These are phyloP conservation scores for Elymus sibiricus DNA, from an alignment of 176 grass and related monocot species.

Conservation along the genomic window DNA sequence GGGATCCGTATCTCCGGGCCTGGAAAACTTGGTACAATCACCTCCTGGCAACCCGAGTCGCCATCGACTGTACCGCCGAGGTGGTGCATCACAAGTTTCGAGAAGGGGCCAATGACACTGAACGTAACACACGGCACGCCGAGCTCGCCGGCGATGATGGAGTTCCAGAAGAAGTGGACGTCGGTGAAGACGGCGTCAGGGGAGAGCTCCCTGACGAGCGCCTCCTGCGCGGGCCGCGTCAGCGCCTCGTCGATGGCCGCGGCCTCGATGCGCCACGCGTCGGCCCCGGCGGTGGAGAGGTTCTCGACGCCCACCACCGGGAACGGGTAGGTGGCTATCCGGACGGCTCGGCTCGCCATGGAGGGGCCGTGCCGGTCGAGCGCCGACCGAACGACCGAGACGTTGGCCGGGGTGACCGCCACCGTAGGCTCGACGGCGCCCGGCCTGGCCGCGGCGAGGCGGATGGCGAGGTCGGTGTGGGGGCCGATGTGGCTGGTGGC, in stretches of 20 bases:
- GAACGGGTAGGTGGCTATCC: not conserved
- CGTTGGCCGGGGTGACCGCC: slow-evolving; percentile 28
- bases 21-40: not conserved
- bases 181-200: slow-evolving; percentile 36
- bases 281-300: not conserved
- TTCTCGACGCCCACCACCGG: slow-evolving; percentile 9
- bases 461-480: slow-evolving; percentile 28
- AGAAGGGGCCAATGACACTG: not conserved
- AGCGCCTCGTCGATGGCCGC: not conserved
- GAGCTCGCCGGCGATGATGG: not conserved
- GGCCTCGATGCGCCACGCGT: slow-evolving; percentile 14
- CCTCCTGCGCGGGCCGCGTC: not conserved
- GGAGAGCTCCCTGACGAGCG: not conserved
- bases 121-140: slow-evolving; percentile 12
- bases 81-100: not conserved
- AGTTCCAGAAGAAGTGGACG: slow-evolving; percentile 26
- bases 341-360: not conserved
- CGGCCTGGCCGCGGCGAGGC: not conserved
- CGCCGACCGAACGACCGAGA: not conserved
- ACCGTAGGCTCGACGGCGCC: slow-evolving; percentile 21
- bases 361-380: not conserved
- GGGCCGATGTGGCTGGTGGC: slow-evolving; percentile 33
- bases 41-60: not conserved
- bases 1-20: slow-evolving; percentile 22
- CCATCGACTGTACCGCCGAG: not conserved